phyloP scores from a whole-genome alignment of 148 eudicot genomes.

The Heliosperma pusillum region DNA sequence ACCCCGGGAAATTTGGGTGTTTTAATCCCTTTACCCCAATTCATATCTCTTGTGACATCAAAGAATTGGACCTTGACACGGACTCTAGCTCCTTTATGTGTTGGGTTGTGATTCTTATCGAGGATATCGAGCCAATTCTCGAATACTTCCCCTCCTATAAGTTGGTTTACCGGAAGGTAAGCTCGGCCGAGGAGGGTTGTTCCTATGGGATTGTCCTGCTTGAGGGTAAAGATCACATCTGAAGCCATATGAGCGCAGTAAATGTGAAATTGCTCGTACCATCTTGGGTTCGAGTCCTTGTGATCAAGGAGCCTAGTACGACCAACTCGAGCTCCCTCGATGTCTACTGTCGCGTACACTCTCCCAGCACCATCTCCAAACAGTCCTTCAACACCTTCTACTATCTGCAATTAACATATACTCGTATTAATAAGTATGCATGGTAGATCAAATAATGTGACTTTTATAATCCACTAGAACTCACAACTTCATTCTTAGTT shows the following conservation, averaged over 20 bases:
- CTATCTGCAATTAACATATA: slow-evolving; percentile 15
- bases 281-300: slow-evolving; percentile 38
- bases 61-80: slow-evolving; percentile 42
- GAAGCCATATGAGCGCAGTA: slow-evolving; percentile 48
- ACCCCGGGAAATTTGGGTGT: slow-evolving; percentile 46
- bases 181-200: slow-evolving; percentile 43
- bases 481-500: background rate
- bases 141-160: slow-evolving; percentile 34
- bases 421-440: background rate
- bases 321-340: slow-evolving; percentile 46
- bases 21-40: slow-evolving; percentile 45
- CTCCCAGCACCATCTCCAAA: slow-evolving; percentile 29
- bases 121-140: slow-evolving; percentile 43
- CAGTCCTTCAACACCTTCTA: slow-evolving; percentile 22
- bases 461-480: background rate
- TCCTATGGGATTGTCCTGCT: slow-evolving; percentile 43
- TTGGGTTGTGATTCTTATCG: slow-evolving; percentile 32
- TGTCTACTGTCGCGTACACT: slow-evolving; percentile 45
- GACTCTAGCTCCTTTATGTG: slow-evolving; percentile 34
- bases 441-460: background rate
- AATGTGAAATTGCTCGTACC: slow-evolving; percentile 57
- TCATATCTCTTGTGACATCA: slow-evolving; percentile 35
- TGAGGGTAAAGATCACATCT: slow-evolving; percentile 41
- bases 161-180: slow-evolving; percentile 39
- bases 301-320: slow-evolving; percentile 42